A percentile compares a stretch with the other conserved stretches of the same genome.
These are phyloP conservation scores for Lasiosphaeriaceae sp. DNA, from an alignment of 495 filamentous ascomycete species.

Conservation along the genomic window DNA sequence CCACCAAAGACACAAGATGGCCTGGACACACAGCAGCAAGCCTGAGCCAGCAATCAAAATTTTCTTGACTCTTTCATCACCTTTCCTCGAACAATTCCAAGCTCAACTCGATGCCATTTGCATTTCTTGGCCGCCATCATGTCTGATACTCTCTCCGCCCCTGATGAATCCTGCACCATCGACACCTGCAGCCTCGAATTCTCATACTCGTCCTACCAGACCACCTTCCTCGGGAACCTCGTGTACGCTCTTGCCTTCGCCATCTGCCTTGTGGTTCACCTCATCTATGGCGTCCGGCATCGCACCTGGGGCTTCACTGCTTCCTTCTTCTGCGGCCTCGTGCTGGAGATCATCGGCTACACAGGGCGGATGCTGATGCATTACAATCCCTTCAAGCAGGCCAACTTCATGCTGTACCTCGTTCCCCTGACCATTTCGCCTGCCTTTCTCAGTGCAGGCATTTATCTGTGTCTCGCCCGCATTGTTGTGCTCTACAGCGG, in stretches of 20 bases:
- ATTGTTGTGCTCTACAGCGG: conserved; percentile 54
- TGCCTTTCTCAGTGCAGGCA: conserved; percentile 56
- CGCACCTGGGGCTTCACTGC: conserved; percentile 30
- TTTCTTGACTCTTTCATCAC: no score
- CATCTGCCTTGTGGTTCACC: conserved; percentile 27
- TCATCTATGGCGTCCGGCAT: conserved; percentile 25
- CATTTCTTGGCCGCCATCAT: background rate
- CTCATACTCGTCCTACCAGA: conserved; percentile 35
- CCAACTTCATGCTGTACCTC: conserved; percentile 47
- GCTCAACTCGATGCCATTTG: background rate
- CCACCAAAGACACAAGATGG: no score
- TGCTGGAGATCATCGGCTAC: conserved; percentile 41
- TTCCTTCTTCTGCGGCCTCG: conserved; percentile 32
- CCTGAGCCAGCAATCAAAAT: no score
- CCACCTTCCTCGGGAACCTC: conserved; percentile 34
- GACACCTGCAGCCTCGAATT: conserved; percentile 30
- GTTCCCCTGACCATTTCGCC: conserved; percentile 58
- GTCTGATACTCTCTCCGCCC: background rate
- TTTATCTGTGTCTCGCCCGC: conserved; percentile 57
- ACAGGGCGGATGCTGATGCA: conserved; percentile 32
- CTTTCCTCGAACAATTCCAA: background rate
- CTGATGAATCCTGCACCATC: conserved; percentile 25
- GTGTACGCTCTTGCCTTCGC: conserved; percentile 38
- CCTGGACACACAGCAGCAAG: no score
- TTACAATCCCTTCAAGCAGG: conserved; percentile 36